phyloP scores from a whole-genome alignment of 2,329 filamentous ascomycete genomes.

The Fusarium agapanthi region DNA sequence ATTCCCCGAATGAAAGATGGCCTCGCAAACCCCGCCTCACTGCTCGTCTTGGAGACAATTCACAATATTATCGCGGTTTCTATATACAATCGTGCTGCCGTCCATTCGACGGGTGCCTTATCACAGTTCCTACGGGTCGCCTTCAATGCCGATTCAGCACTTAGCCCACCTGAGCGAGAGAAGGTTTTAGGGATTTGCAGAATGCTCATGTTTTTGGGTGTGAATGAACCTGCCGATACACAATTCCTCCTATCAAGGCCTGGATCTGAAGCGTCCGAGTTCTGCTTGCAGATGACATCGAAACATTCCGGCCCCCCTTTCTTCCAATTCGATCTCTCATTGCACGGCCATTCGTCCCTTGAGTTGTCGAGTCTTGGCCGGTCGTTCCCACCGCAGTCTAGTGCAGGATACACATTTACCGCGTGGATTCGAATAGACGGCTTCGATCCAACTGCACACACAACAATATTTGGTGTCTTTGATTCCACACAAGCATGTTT shows the following conservation, averaged over 20 bases:
- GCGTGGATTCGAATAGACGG: conserved; percentile 89
- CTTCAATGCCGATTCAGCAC: conserved; percentile 61
- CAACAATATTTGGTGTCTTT: conserved; percentile 94
- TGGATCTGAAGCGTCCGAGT: conserved; percentile 67
- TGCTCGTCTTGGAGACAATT: conserved; percentile 73
- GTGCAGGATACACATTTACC: conserved; percentile 87
- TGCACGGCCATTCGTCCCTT: conserved; percentile 87
- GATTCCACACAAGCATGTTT: conserved; percentile 94
- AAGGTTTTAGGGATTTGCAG: conserved; percentile 74
- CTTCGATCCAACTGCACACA: conserved; percentile 86
- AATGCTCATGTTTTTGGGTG: conserved; percentile 76
- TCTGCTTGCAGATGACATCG: conserved; percentile 77
- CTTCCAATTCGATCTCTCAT: conserved; percentile 92
- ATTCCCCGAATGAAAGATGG: conserved; percentile 59
- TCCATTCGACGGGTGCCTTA: conserved; percentile 77
- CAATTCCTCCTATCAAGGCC: conserved; percentile 72
- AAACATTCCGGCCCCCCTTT: conserved; percentile 81
- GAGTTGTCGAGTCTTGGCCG: conserved; percentile 88
- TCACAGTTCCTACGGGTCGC: conserved; percentile 71
- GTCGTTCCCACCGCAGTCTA: conserved; percentile 81
- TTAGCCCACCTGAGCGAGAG: conserved; percentile 64
- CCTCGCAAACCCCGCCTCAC: conserved; percentile 61
- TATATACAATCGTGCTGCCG: conserved; percentile 72
- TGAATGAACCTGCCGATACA: conserved; percentile 83
- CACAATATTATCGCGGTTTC: conserved; percentile 67